These are phyloP conservation scores for Phanerodontia chrysosporium DNA, from an alignment of 768 basidiomycete genomes.

Conservation along the genomic window DNA sequence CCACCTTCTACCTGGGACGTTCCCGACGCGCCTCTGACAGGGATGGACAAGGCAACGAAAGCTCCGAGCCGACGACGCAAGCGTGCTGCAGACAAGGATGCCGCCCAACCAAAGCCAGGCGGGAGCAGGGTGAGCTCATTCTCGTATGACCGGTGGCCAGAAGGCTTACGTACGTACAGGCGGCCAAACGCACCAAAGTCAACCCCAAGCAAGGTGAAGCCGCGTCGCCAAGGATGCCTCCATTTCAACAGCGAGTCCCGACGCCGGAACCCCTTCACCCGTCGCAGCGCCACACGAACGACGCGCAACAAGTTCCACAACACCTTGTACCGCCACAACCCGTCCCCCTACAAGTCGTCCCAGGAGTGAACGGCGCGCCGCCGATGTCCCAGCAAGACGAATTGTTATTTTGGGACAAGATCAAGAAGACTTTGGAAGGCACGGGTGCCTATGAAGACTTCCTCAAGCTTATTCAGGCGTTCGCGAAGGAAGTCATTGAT, in stretches of 20 bases:
- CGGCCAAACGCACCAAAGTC: conserved; percentile 58
- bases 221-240: conserved; percentile 40
- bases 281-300: not conserved
- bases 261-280: conserved; percentile 27
- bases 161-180: conserved; percentile 30
- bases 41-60: conserved; percentile 37
- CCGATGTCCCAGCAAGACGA: conserved; percentile 54
- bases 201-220: conserved; percentile 52
- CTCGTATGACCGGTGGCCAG: not conserved
- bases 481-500: conserved; percentile 90
- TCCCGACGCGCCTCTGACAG: conserved; percentile 14
- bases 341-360: not conserved
- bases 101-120: conserved; percentile 51
- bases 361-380: conserved; percentile 9
- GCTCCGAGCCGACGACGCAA: conserved; percentile 55
- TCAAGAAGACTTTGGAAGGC: conserved; percentile 74
- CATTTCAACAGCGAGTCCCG: conserved; percentile 36
- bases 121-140: conserved; percentile 41
- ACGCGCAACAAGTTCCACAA: not conserved
- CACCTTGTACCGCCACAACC: not conserved
- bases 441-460: conserved; percentile 89
- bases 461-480: conserved; percentile 86
- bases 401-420: conserved; percentile 90
- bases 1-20: conserved; percentile 23
- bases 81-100: conserved; percentile 62